Evolutionary conservation across 1,284 basidiomycete genomes (phyloP), one percentile per base, ranked within the genome.

Genomic region (Austroboletus novae-zelandiae): DNA sequence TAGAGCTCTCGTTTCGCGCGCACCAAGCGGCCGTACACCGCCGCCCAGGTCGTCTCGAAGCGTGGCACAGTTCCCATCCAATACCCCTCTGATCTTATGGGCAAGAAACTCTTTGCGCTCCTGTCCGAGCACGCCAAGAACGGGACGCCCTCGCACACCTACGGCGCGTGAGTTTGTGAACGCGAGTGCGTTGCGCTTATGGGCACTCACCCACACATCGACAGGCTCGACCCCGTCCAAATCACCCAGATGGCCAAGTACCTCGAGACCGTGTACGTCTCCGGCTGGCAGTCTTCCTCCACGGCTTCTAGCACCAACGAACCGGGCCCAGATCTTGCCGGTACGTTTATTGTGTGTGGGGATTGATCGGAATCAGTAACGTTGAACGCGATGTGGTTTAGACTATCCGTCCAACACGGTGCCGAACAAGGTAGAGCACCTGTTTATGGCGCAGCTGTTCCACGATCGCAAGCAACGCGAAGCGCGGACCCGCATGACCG

Each of bases 241-340:
- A 81, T 94, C 59, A 94, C 94, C 0, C 96, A 99, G 73, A 99
- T 99, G 96, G 95, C 95, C 31, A 96, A 96, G 69, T 90, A 97
- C 71, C 88, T 98, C 61, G 96, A 99, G 73, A 96, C 94, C 4
- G 90, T 99, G 58, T 99, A 99, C 69, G 92, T 99, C 45, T 98
- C 95, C 13, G 96, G 96, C 9, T 99, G 96, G 95, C 92, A 93
- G 62, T 91, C 88, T 14, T 94, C 90, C 15, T 97, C 94, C 59
- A 98, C 94, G 5, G 91, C 91, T 27, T 90, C 90, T 1, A 90
- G 85, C 66, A 89, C 88, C 40, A 90, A 98, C 62, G 96, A 99
- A 71, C 95, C 96, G 25, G 96, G 96, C 41, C 96, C 96, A 15
- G 97, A 99, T 80, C 90, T 99, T 67, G 96, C 84, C 76, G 95